These are phyloP conservation scores for Apiospora koreana DNA, from an alignment of 2,329 filamentous ascomycete species.

Conservation along the genomic window DNA sequence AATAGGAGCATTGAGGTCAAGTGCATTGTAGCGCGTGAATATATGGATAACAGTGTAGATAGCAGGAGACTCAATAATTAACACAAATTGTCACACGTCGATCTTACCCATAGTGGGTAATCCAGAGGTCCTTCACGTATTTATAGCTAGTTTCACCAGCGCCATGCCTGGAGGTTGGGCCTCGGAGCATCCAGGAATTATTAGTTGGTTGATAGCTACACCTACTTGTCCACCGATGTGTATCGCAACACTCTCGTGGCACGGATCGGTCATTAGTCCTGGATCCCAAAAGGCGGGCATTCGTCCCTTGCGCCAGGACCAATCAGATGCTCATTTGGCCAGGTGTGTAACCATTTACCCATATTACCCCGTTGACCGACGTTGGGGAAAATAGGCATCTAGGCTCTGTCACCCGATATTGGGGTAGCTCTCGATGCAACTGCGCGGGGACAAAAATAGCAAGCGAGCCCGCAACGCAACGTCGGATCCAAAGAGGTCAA, in stretches of 20 bases:
- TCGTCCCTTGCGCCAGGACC: not conserved
- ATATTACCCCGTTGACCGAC: not conserved
- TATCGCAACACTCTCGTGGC: too few relatives aligned
- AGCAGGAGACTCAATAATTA: too few relatives aligned
- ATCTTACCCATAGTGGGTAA: not conserved
- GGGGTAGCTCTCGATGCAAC: not conserved
- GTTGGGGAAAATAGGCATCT: not conserved
- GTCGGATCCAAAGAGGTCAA: not conserved
- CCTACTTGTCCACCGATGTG: not conserved
- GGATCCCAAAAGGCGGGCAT: not conserved
- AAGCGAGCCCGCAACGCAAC: not conserved
- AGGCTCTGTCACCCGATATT: not conserved
- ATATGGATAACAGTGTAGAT: too few relatives aligned
- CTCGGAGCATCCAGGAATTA: too few relatives aligned
- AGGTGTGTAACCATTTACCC: not conserved
- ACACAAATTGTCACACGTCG: too few relatives aligned
- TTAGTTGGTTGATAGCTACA: not conserved
- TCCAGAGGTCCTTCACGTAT: not conserved
- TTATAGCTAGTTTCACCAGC: not conserved
- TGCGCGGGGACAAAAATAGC: not conserved
- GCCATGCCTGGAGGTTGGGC: too few relatives aligned
- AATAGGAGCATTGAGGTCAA: too few relatives aligned
- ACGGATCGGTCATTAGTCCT: not conserved
- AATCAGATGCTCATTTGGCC: not conserved
- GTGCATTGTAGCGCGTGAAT: too few relatives aligned